Conservation (phyloP, 23 red algal genomes). For the Gracilaria domingensis region DNA sequence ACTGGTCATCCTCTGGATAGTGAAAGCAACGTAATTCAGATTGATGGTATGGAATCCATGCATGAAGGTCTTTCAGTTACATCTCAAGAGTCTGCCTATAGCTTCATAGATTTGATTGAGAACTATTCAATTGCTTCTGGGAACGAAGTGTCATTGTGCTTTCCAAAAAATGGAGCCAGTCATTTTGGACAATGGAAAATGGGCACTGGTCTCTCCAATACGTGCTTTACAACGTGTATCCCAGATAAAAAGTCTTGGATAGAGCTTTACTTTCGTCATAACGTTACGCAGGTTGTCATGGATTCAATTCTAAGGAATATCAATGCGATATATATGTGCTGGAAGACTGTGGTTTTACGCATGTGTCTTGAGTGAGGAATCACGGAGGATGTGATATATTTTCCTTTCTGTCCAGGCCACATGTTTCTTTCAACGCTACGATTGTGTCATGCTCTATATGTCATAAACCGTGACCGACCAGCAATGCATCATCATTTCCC, state of each 20-base stretch:
- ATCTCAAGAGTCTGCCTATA: no score
- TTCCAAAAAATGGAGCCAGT: no score
- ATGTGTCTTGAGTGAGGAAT: background rate
- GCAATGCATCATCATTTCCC: background rate
- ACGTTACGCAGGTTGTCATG: slow-evolving; percentile 9
- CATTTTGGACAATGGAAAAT: no score
- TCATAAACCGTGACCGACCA: background rate
- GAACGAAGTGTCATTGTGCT: no score
- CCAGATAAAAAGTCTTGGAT: background rate
- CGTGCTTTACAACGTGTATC: background rate
- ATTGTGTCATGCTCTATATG: background rate
- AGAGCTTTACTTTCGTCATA: slow-evolving; percentile 10
- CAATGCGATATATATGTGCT: background rate
- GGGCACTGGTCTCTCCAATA: background rate
- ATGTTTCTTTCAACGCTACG: slow-evolving; percentile 2
- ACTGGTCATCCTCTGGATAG: no score
- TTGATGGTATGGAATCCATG: no score
- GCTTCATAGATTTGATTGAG: no score
- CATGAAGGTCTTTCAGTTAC: no score
- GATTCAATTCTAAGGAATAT: slow-evolving; percentile 4
- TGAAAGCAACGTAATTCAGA: no score
- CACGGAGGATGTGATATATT: background rate
- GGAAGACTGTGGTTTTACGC: background rate
- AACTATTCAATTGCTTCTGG: no score
- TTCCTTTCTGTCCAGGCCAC: background rate